phyloP scores from a whole-genome alignment of 1,284 basidiomycete species.

The Apiotrichum gracile region DNA sequence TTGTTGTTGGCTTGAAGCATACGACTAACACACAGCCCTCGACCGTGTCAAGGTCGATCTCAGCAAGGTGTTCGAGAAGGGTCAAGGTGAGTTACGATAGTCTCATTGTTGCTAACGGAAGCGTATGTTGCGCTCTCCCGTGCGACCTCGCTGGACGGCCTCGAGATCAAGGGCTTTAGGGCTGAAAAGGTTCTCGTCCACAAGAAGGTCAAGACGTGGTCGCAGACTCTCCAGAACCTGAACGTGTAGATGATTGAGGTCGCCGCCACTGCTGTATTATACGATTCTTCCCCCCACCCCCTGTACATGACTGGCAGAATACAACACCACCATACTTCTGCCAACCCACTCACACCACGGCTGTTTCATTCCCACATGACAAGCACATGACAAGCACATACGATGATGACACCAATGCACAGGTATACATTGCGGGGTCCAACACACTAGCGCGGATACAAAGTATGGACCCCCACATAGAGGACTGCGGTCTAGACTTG shows the following conservation, averaged over 20 bases:
- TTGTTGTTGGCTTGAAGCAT: neutral
- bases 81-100: constrained; percentile 46
- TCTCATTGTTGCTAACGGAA: constrained; percentile 37
- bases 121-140: constrained; percentile 95
- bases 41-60: constrained; percentile 50
- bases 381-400: no score
- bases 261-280: constrained; percentile 1
- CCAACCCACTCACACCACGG: neutral
- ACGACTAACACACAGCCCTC: constrained; percentile 25
- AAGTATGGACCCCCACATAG: no score
- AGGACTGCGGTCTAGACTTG: no score
- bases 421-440: no score
- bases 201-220: constrained; percentile 45
- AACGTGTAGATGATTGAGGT: constrained; percentile 5
- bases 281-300: no score
- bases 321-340: neutral
- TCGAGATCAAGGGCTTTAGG: constrained; percentile 85
- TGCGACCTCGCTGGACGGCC: constrained; percentile 81
- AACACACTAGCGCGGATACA: no score
- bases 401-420: no score
- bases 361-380: neutral
- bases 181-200: constrained; percentile 69
- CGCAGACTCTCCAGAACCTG: constrained; percentile 22
- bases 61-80: constrained; percentile 67
- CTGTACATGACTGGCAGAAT: neutral